Evolutionary conservation across 2,329 filamentous ascomycete species (phyloP).

Genomic region (Penicillium sp.): DNA sequence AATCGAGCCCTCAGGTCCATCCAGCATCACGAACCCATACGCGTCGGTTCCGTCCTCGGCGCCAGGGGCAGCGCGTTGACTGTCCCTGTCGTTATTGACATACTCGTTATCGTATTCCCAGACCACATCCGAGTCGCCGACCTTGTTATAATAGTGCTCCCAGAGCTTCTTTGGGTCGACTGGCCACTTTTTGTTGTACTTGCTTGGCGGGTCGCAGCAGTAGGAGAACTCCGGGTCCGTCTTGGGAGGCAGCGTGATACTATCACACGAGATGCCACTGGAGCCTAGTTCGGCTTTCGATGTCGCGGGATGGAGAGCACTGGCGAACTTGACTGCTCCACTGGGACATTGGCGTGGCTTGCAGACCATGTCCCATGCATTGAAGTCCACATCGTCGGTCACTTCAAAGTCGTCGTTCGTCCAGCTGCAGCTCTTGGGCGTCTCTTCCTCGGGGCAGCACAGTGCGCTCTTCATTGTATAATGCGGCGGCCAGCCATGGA

Average conservation of each 20-base stretch:
- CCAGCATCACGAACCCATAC: constrained; percentile 39
- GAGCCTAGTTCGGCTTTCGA: not conserved
- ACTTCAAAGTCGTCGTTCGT: constrained; percentile 7
- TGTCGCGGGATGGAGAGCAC: constrained; percentile 1
- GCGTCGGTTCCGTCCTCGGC: constrained; percentile 31
- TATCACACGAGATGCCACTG: constrained; percentile 2
- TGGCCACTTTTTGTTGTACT: constrained; percentile 30
- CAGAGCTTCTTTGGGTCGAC: constrained; percentile 34
- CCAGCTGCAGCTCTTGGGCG: not conserved
- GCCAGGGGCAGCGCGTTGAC: not conserved
- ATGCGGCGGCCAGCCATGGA: not conserved
- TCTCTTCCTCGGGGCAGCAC: constrained; percentile 17
- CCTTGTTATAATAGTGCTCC: constrained; percentile 24
- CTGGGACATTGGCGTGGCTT: constrained; percentile 1
- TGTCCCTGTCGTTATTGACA: constrained; percentile 29
- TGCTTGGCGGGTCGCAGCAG: constrained; percentile 17
- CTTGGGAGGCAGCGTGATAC: not conserved
- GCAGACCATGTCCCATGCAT: constrained; percentile 1
- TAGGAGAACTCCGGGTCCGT: constrained; percentile 11
- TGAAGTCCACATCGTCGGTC: not conserved
- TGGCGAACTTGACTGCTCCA: constrained; percentile 5
- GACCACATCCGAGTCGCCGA: constrained; percentile 23
- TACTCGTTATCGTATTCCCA: constrained; percentile 28
- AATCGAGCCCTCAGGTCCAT: constrained; percentile 33
- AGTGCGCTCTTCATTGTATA: constrained; percentile 16